Base-by-base conservation (phyloP, 345 rosid species). In the Capsella bursapastoris region DNA sequence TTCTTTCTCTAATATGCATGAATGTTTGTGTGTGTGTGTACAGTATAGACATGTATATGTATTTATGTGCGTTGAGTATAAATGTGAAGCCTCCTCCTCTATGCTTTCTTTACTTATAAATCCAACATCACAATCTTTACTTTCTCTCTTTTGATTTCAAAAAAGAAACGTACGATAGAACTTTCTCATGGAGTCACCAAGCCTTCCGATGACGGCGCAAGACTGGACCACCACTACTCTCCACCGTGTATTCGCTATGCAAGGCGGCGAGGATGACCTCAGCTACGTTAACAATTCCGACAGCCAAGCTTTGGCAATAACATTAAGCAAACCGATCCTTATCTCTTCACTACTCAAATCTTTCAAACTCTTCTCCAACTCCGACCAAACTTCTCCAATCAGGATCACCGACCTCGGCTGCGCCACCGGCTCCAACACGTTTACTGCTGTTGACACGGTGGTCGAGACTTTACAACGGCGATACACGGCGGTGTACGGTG, bases 261-360 rank as follows among this genome's bases (percentile, higher is more conserved):
- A 84, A 82, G 90, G 90, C 32, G 87, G 88, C 25, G 86, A 84
- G 31, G 85, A 66, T 44, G 86, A 86, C 57, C 57, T 72, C 37
- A 86, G 90, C 81, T 86, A 86, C 43, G 83, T 83, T 25, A 86
- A 82, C 78, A 86, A 86, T 77, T 86, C 85, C 3, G 77, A 82
- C 18, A 78, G 83, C 62, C 73, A 87, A n/a, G 87, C 88, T 16
- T 71, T 80, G 4, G 90, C 90, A 35, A 80, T 84, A 50, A 76
- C 68, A 65, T 73, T 84, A 31, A 73, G 86, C 74, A 84, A 80
- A 64, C 88, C 86, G n/a, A 67, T 86, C 67, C 88, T 86, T 62
- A 77, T 82, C 44, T 64, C 60, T 5, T 83, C 88, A 52, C 79
- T 86, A 52, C 79, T 86, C 34, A 74, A 73, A 28, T 83, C 86